Conservation (phyloP, 768 basidiomycete species). For the Psilocybe sp. region DNA sequence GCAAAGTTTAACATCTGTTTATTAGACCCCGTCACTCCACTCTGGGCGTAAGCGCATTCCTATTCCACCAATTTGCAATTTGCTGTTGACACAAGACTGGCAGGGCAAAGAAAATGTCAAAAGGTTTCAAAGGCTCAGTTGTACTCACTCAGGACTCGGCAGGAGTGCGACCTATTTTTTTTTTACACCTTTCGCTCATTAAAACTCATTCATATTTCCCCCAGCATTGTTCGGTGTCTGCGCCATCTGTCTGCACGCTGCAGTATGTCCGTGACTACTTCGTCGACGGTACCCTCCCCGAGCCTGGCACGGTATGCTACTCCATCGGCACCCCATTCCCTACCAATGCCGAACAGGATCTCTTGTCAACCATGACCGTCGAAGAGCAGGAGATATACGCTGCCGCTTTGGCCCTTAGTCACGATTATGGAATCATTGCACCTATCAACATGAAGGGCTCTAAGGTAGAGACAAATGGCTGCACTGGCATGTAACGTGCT, state of each 20-base stretch:
- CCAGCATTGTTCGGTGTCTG: constrained; percentile 32
- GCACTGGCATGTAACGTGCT: no score
- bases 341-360: neutral
- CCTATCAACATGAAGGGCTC: neutral
- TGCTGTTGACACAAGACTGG: neutral
- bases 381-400: constrained; percentile 3
- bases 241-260: constrained; percentile 31
- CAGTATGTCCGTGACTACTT: constrained; percentile 37
- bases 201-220: neutral
- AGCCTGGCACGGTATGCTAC: constrained; percentile 36
- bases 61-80: constrained; percentile 6
- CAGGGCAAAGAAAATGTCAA: constrained; percentile 37
- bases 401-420: constrained; percentile 10
- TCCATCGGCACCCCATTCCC: constrained; percentile 26
- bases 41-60: constrained; percentile 17
- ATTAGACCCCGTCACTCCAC: constrained; percentile 29
- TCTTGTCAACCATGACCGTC: neutral
- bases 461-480: no score
- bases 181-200: no score
- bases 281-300: constrained; percentile 35
- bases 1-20: neutral
- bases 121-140: constrained; percentile 31
- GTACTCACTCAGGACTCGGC: constrained; percentile 39
- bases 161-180: constrained; percentile 28
- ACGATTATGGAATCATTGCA: neutral